These are phyloP conservation scores for Xylaria castorea DNA, from an alignment of 495 filamentous ascomycete species.

Conservation along the genomic window DNA sequence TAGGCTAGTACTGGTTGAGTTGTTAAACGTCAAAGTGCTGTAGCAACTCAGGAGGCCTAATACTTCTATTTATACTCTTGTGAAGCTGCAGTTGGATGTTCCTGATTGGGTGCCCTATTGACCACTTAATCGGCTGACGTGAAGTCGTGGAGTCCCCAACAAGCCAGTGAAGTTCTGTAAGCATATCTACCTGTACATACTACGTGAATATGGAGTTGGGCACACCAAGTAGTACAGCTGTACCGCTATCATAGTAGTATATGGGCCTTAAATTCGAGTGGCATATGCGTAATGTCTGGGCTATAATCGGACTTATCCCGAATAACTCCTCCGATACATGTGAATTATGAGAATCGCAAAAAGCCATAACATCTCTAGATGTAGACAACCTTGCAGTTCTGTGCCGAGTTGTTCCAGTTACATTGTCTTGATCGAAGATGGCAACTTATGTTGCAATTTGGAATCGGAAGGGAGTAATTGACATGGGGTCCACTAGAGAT, in stretches of 20 bases:
- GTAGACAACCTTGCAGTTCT: neutral
- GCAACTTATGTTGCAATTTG: constrained; percentile 13
- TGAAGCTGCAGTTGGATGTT: neutral
- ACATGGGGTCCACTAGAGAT: no score
- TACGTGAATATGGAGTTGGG: neutral
- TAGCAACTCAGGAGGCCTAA: neutral
- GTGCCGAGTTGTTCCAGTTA: neutral
- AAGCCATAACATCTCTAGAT: no score
- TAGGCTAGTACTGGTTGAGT: no score
- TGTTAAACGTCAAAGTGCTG: neutral
- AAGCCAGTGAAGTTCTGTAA: constrained; percentile 5
- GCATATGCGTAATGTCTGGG: neutral
- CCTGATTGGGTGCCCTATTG: neutral
- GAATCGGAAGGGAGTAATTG: neutral
- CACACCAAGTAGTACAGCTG: neutral
- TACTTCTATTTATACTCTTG: constrained; percentile 1
- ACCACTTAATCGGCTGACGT: neutral
- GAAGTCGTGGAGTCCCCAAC: neutral
- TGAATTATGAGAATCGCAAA: no score
- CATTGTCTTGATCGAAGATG: neutral
- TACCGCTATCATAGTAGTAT: neutral
- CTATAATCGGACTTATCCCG: neutral
- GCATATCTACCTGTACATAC: neutral
- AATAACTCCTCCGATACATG: neutral
- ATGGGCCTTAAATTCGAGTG: neutral